Percentiles rank a stretch among this genome's conserved stretches.
Evolutionary conservation across 495 filamentous ascomycete species (phyloP).

Genomic region (Aspergillus steynii): DNA sequence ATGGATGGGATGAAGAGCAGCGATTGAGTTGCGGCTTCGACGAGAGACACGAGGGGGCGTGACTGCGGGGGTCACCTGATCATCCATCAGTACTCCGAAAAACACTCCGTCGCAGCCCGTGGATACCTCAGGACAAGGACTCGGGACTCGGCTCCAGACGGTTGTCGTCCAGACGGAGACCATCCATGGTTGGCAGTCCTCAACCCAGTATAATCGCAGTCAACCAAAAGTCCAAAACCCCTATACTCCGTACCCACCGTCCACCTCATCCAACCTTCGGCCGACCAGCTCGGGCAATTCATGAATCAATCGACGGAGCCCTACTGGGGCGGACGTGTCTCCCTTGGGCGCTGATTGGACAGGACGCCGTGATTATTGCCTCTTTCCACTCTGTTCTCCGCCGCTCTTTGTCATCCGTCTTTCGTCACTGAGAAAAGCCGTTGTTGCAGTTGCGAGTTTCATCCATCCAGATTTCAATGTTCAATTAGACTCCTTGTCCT

Average conservation of each 20-base stretch:
- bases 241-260: neutral
- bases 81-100: too few species aligned
- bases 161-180: neutral
- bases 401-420: neutral
- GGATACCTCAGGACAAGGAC: neutral
- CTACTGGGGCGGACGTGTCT: neutral
- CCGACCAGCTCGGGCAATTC: neutral
- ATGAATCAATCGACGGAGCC: neutral
- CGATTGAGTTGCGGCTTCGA: conserved; percentile 7
- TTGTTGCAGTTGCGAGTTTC: neutral
- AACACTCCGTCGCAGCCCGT: too few species aligned
- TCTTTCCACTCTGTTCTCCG: neutral
- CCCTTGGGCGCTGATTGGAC: neutral
- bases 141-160: neutral
- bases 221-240: too few species aligned
- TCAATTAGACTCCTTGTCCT: neutral
- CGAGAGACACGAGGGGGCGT: conserved; percentile 3
- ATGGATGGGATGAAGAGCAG: neutral
- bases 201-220: too few species aligned
- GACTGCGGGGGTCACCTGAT: neutral
- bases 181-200: neutral
- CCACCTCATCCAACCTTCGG: neutral
- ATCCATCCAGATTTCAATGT: neutral
- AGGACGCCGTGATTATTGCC: neutral
- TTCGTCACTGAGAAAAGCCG: neutral